phyloP scores from a whole-genome alignment of 73 alveolate genomes.

The Loxodes magnus region DNA sequence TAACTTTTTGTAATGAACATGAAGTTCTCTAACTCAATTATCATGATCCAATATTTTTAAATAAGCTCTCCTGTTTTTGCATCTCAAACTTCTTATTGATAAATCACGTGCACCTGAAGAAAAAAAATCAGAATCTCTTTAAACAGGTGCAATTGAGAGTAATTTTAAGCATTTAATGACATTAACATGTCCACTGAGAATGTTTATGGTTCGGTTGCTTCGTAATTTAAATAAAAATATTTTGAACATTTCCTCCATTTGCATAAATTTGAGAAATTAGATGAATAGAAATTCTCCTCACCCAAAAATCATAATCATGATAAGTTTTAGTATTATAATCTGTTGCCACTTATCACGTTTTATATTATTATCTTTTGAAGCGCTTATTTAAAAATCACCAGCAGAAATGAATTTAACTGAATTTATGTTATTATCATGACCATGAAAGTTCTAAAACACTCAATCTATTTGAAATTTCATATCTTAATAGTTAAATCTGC shows the following conservation, averaged over 20 bases:
- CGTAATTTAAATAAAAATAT: slow-evolving; percentile 67
- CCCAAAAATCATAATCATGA: slow-evolving; percentile 83
- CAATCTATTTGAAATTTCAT: slow-evolving; percentile 65
- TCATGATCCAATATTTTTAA: slow-evolving; percentile 75
- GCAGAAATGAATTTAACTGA: slow-evolving; percentile 60
- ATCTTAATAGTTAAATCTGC: slow-evolving; percentile 73
- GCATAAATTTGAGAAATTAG: slow-evolving; percentile 54
- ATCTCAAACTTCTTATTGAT: slow-evolving; percentile 71
- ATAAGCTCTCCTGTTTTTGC: slow-evolving; percentile 44
- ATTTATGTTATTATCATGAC: slow-evolving; percentile 88
- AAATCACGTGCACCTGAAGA: slow-evolving; percentile 79
- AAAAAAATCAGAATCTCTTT: slow-evolving; percentile 39
- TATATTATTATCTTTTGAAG: slow-evolving; percentile 77
- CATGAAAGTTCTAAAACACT: slow-evolving; percentile 70
- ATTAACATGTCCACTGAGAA: slow-evolving; percentile 55
- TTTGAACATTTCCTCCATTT: slow-evolving; percentile 64
- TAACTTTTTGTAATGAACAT: no score
- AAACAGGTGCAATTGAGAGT: no score
- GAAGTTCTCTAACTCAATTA: slow-evolving; percentile 81
- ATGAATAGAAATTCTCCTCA: slow-evolving; percentile 50
- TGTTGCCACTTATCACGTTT: slow-evolving; percentile 78
- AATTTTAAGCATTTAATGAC: slow-evolving; percentile 49
- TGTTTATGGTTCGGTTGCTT: slow-evolving; percentile 24
- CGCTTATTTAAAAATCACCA: slow-evolving; percentile 65
- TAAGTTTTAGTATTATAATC: slow-evolving; percentile 74